Evolutionary conservation across 2,329 filamentous ascomycete species (phyloP), one percentile per base, ranked within the genome.

Genomic region (Fusarium tupiense): DNA sequence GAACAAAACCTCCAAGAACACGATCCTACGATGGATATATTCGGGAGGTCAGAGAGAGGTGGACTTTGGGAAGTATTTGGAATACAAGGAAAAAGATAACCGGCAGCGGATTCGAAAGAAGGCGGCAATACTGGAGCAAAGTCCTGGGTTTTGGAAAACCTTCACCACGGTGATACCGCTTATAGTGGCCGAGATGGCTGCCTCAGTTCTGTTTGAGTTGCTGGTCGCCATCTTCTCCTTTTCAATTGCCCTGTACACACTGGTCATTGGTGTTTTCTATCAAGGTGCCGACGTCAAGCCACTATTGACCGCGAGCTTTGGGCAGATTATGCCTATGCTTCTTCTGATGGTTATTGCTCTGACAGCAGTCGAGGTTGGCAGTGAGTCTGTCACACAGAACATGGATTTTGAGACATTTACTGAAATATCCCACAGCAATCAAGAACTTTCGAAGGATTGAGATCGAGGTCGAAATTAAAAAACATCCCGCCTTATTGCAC

Each of bases 281-380:
- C 24, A 44, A 31, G 57, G n/a, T 12, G 47, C 69, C 6, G 57
- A 62, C 20, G 47, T 40, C 31, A 40, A 53, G 37, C 38, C 61
- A 22, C 46, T 70, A 26, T 40, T 70, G 10, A 41, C 37, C 14
- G 35, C 38, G 11, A 56, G 35, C 24, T 69, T 64, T 41, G 56
- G 41, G n/a, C 67, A 73, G 38, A 74, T 74, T 29, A 57, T 73
- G 71, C 71, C 71, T 22, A 71, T 74, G 35, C 61, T 73, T 38
- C 41, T 74, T 16, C 47, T 74, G 2, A 20, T 71, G 16, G 66
- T 71, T 16, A 63, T 71, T 52, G 61, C 40, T 14, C 40, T 67
- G 37, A 74, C 71, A 33, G 62, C 62, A 33, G 17, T 71, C 22
- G 71, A 71, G 46, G 53, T 74, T 31, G 60, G 71, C 31, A 69